These are phyloP conservation scores for Plenodomus biglobosus DNA, from an alignment of 2,329 filamentous ascomycete species.

Conservation along the genomic window DNA sequence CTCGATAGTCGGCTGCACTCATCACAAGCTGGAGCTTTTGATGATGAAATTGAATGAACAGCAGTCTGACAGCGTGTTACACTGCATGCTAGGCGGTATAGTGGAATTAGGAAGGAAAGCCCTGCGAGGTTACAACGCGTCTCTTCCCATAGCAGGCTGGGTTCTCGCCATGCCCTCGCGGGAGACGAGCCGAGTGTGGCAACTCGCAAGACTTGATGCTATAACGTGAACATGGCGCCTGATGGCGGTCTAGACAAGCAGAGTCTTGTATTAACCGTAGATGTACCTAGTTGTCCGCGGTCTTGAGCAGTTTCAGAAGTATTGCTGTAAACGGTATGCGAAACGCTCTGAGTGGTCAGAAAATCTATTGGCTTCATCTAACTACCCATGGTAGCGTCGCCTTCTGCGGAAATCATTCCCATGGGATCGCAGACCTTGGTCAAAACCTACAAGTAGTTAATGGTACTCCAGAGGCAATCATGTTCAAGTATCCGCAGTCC, in stretches of 20 bases:
- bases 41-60: slow-evolving; percentile 17
- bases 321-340: slow-evolving; percentile 1
- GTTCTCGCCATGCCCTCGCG: slow-evolving; percentile 12
- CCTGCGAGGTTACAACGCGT: slow-evolving; percentile 23
- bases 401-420: slow-evolving; percentile 5
- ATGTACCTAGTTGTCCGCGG: slow-evolving; percentile 5
- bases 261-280: slow-evolving; percentile 16
- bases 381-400: slow-evolving; percentile 1
- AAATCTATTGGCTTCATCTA: slow-evolving; percentile 7
- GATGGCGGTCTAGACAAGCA: slow-evolving; percentile 18
- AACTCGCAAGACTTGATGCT: slow-evolving; percentile 17
- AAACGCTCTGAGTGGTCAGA: slow-evolving; percentile 12
- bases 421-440: not conserved
- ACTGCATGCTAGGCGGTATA: slow-evolving; percentile 17
- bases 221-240: slow-evolving; percentile 27
- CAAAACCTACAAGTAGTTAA: not conserved
- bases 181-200: slow-evolving; percentile 32
- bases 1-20: slow-evolving; percentile 10
- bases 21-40: not conserved
- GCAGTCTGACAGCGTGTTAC: not conserved
- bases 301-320: slow-evolving; percentile 8
- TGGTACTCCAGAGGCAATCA: not conserved
- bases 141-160: slow-evolving; percentile 10
- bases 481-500: not conserved
- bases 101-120: slow-evolving; percentile 19